Conservation (phyloP, 345 rosid genomes). For the Moricandia moricandioides region DNA sequence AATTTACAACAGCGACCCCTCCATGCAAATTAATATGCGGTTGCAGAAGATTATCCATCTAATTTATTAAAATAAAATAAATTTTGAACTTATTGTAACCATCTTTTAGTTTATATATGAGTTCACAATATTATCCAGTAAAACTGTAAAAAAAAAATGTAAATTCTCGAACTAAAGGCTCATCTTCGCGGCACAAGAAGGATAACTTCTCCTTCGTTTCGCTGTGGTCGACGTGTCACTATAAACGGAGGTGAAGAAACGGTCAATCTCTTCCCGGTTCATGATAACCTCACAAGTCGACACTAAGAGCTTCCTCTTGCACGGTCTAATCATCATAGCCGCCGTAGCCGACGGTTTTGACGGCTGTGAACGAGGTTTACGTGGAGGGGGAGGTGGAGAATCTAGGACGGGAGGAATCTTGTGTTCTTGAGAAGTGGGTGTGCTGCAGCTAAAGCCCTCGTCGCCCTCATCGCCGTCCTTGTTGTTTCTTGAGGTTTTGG, state of each 20-base stretch:
- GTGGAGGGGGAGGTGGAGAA: slow-evolving; percentile 37
- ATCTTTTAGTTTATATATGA: background rate
- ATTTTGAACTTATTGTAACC: background rate
- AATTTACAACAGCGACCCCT: slow-evolving; percentile 35
- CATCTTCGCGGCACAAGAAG: slow-evolving; percentile 16
- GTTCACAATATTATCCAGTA: slow-evolving; percentile 19
- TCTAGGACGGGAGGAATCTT: slow-evolving; percentile 27
- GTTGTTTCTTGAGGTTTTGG: background rate
- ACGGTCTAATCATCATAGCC: slow-evolving; percentile 31
- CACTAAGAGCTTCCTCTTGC: slow-evolving; percentile 35
- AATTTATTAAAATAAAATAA: background rate
- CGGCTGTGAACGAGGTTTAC: slow-evolving; percentile 28
- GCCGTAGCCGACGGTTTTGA: slow-evolving; percentile 31
- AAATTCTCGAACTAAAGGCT: slow-evolving; percentile 16
- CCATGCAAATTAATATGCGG: slow-evolving; percentile 27
- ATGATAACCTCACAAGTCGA: slow-evolving; percentile 36
- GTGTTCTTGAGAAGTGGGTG: slow-evolving; percentile 38
- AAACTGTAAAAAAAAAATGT: slow-evolving; percentile 27
- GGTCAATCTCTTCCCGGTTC: slow-evolving; percentile 36
- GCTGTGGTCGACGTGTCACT: slow-evolving; percentile 21
- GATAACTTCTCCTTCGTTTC: slow-evolving; percentile 21
- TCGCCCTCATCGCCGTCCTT: background rate
- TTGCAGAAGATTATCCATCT: slow-evolving; percentile 28
- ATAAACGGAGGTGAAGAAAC: slow-evolving; percentile 31
- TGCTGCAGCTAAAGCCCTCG: slow-evolving; percentile 13